Evolutionary conservation across 345 rosid genomes (phyloP).

Genomic region (Lumnitzera racemosa): DNA sequence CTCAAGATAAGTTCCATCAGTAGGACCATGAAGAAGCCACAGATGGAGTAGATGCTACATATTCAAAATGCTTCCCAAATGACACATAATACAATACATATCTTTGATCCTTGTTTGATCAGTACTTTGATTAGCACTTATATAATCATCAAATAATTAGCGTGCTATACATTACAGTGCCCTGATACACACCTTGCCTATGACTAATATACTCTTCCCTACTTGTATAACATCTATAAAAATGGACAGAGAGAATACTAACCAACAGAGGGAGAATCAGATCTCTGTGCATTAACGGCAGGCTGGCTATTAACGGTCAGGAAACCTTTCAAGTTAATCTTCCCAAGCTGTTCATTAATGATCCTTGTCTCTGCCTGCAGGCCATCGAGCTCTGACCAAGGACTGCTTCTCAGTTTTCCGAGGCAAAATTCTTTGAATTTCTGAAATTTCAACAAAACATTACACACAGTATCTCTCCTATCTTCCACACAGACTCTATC

Average conservation of each 20-base stretch:
- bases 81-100: too few relatives aligned
- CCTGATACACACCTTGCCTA: background rate
- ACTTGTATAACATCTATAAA: background rate
- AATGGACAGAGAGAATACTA: constrained; percentile 11
- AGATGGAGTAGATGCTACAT: too few relatives aligned
- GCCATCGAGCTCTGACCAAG: constrained; percentile 95
- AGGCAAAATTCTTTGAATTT: constrained; percentile 73
- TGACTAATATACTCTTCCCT: background rate
- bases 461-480: too few relatives aligned
- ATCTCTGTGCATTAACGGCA: constrained; percentile 77
- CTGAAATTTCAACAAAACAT: constrained; percentile 29
- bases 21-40: too few relatives aligned
- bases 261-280: constrained; percentile 83
- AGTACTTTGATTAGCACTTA: too few relatives aligned
- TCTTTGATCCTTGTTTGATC: too few relatives aligned
- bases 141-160: too few relatives aligned
- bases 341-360: constrained; percentile 77
- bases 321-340: constrained; percentile 80
- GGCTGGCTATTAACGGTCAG: constrained; percentile 97
- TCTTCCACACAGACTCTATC: background rate
- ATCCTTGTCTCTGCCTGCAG: constrained; percentile 93
- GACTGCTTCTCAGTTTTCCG: constrained; percentile 78
- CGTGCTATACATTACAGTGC: too few relatives aligned
- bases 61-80: too few relatives aligned
- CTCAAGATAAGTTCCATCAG: too few relatives aligned